A percentile compares a stretch with the other conserved stretches of the same genome.
phyloP scores from a whole-genome alignment of 805 yeast species.

The Saturnispora kantuleensis region DNA sequence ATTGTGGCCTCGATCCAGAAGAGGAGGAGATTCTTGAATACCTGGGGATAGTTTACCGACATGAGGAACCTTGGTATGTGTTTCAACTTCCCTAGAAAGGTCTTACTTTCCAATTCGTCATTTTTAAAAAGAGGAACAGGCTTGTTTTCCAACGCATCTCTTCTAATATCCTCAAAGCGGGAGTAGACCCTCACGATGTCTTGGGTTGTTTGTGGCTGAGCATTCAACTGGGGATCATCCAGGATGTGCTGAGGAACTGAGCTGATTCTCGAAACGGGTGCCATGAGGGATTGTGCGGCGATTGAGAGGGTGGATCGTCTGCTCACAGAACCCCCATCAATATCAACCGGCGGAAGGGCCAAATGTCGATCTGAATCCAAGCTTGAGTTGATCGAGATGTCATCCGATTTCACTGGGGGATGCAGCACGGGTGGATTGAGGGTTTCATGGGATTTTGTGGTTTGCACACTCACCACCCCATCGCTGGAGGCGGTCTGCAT shows the following conservation, averaged over 20 bases:
- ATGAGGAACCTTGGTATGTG: neutral
- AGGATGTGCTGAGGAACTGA: slow-evolving; percentile 15
- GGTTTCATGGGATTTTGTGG: slow-evolving; percentile 1
- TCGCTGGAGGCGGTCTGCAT: neutral
- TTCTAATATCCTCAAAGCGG: slow-evolving; percentile 29
- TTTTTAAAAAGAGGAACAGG: neutral
- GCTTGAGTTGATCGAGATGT: neutral
- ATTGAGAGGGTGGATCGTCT: neutral
- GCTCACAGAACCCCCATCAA: neutral
- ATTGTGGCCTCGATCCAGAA: slow-evolving; percentile 35
- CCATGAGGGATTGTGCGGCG: neutral
- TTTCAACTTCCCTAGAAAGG: neutral
- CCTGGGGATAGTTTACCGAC: slow-evolving; percentile 8
- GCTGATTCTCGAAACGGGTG: slow-evolving; percentile 7
- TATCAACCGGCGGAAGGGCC: too few relatives aligned
- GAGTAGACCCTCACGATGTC: slow-evolving; percentile 46
- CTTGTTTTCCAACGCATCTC: slow-evolving; percentile 12
- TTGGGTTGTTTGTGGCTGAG: slow-evolving; percentile 28
- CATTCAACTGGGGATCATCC: slow-evolving; percentile 13
- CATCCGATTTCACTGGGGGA: neutral
- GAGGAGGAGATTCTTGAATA: slow-evolving; percentile 6
- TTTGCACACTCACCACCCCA: neutral
- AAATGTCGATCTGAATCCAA: too few relatives aligned
- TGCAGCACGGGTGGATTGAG: neutral
- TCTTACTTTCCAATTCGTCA: slow-evolving; percentile 1